A percentile compares a stretch with the other conserved stretches of the same genome.
phyloP scores from a whole-genome alignment of 2,329 filamentous ascomycete species.

The Colletotrichum sp. region DNA sequence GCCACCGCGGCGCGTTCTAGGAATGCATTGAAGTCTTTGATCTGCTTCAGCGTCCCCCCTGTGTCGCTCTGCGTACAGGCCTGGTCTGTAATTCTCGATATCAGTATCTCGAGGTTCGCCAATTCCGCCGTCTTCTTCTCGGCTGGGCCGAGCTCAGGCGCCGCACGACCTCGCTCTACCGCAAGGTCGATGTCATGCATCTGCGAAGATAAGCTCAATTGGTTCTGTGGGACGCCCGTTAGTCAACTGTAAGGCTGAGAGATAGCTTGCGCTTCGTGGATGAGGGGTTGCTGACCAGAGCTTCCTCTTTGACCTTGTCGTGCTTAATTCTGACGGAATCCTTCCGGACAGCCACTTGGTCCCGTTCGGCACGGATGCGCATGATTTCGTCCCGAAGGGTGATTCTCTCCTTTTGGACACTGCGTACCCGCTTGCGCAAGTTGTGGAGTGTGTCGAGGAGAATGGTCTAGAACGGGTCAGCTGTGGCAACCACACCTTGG shows the following conservation, averaged over 20 bases:
- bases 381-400: constrained; percentile 65
- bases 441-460: constrained; percentile 64
- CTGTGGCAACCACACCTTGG: constrained; percentile 11
- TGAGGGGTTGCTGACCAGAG: constrained; percentile 47
- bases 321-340: constrained; percentile 67
- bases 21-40: constrained; percentile 68
- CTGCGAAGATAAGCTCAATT: constrained; percentile 59
- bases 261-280: background rate
- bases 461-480: constrained; percentile 49
- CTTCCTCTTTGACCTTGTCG: constrained; percentile 57
- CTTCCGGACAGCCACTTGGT: constrained; percentile 67
- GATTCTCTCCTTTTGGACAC: constrained; percentile 63
- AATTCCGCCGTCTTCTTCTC: constrained; percentile 56
- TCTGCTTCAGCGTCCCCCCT: constrained; percentile 60
- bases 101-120: constrained; percentile 61
- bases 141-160: constrained; percentile 48
- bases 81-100: constrained; percentile 60
- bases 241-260: background rate
- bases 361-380: constrained; percentile 61
- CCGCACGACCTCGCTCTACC: constrained; percentile 54
- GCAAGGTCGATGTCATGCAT: constrained; percentile 69
- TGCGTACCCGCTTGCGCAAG: constrained; percentile 61
- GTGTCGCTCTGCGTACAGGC: constrained; percentile 53
- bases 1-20: constrained; percentile 64
- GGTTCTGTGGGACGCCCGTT: constrained; percentile 35